Evolutionary conservation across 148 eudicot genomes (phyloP), one percentile per base, ranked within the genome.

Genomic region (Rhododendron molle): DNA sequence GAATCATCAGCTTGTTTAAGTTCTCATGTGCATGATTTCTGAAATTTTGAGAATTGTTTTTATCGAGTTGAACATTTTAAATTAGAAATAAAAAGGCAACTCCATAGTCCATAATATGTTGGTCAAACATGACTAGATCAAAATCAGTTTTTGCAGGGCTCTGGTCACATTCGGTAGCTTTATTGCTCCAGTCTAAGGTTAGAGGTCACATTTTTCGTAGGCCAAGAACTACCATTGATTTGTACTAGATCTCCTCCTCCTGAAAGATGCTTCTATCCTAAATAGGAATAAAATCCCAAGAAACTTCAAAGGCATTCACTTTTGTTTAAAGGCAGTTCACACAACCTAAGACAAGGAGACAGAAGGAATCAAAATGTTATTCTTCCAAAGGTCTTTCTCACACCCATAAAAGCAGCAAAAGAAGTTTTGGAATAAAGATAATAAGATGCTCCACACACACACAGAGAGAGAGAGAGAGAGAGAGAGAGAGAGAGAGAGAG

Each of bases 331-430:
- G 69, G 21, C 65, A 73, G 21, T 23, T 50, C 11, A 49, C 11
- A 83, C 11, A 83, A 30, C 18, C 28, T 11, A 30, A 73, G 30
- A 83, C 32, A 71, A 58, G 80, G 80, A 50, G 80, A 83, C 85
- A 60, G 3, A 49, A 49, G 62, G 85, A 83, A 83, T 79, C 85
- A 32, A 83, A 54, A 34, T 71, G 40, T 83, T 43, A 83, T 26
- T 32, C 78, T 44, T 40, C 77, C 32, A 83, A 83, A 69, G 62
- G 62, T 30, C 28, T 71, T 38, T 13, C 78, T n/a, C 84, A 10
- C 67, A 30, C 13, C 20, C 26, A 26, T 26, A 49, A 83, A 67
- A 71, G 60, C 26, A 83, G 80, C 46, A 47, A 72, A 83, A 83
- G 85, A 49, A 30, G 77, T 50, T 72, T 26, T 32, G 85, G 85